These are phyloP conservation scores for Piper betle DNA, from an alignment of 164 flowering plant genomes.

Conservation along the genomic window DNA sequence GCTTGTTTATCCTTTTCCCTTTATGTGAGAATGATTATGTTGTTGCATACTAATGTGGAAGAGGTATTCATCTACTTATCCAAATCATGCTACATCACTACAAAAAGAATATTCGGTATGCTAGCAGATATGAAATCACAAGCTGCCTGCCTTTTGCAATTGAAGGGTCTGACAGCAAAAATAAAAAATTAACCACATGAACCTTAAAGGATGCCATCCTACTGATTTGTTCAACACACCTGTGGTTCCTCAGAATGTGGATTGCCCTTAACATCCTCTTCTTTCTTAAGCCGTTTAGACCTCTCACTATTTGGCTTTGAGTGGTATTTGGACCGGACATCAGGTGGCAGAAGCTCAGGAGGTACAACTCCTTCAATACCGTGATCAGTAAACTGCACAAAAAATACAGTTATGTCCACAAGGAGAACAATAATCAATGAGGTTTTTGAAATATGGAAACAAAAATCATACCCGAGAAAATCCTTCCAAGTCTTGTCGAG, in stretches of 20 bases:
- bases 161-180: neutral
- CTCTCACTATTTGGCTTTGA: conserved; percentile 50
- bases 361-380: conserved; percentile 98
- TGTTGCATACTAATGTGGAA: too few relatives aligned
- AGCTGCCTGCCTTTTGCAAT: too few relatives aligned
- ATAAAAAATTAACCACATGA: neutral
- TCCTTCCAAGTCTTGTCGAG: conserved; percentile 97
- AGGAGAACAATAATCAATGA: neutral
- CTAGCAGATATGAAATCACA: neutral
- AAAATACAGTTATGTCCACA: neutral
- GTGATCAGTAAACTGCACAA: conserved; percentile 73
- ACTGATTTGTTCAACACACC: conserved; percentile 21
- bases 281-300: conserved; percentile 84
- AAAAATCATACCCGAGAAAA: conserved; percentile 62
- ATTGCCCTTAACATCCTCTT: conserved; percentile 51
- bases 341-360: conserved; percentile 71
- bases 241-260: conserved; percentile 59
- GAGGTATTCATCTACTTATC: too few relatives aligned
- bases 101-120: neutral
- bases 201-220: neutral
- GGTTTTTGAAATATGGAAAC: neutral
- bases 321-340: conserved; percentile 69
- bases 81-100: too few relatives aligned
- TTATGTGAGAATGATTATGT: too few relatives aligned
- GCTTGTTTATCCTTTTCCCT: too few relatives aligned